A percentile compares a stretch with the other conserved stretches of the same genome.
These are phyloP conservation scores for Exophiala viscosa DNA, from an alignment of 2,329 filamentous ascomycete genomes.

Conservation along the genomic window DNA sequence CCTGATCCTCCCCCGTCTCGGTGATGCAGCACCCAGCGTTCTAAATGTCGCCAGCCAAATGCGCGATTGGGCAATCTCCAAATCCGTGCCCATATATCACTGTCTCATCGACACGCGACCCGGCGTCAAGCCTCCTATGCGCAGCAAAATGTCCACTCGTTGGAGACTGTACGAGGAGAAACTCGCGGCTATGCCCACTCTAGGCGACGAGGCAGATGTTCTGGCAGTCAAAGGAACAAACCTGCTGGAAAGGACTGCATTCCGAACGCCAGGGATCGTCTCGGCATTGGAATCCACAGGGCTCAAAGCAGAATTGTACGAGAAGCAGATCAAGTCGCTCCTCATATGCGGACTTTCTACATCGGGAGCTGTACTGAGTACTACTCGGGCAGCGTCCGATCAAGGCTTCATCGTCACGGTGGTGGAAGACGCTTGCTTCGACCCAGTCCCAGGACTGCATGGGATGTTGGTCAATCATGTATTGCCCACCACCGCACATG, in stretches of 20 bases:
- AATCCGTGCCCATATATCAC: constrained; percentile 32
- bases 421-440: constrained; percentile 30
- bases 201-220: constrained; percentile 22
- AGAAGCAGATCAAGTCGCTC: constrained; percentile 21
- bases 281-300: constrained; percentile 32
- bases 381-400: constrained; percentile 28
- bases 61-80: constrained; percentile 30
- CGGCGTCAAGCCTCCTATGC: constrained; percentile 23
- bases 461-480: constrained; percentile 10
- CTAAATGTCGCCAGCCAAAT: constrained; percentile 26
- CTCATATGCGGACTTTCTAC: constrained; percentile 22
- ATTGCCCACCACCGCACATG: constrained; percentile 13
- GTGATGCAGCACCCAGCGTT: constrained; percentile 18
- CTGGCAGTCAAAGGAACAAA: constrained; percentile 11
- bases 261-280: constrained; percentile 27
- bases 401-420: constrained; percentile 31
- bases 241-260: constrained; percentile 28
- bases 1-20: constrained; percentile 23
- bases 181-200: constrained; percentile 13
- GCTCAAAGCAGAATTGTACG: constrained; percentile 24
- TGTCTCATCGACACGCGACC: constrained; percentile 28
- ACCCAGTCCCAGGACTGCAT: constrained; percentile 26
- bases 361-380: constrained; percentile 30
- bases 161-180: constrained; percentile 13
- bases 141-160: constrained; percentile 25